Conservation (phyloP, 2,329 filamentous ascomycete genomes). For the Penicillium sp. region DNA sequence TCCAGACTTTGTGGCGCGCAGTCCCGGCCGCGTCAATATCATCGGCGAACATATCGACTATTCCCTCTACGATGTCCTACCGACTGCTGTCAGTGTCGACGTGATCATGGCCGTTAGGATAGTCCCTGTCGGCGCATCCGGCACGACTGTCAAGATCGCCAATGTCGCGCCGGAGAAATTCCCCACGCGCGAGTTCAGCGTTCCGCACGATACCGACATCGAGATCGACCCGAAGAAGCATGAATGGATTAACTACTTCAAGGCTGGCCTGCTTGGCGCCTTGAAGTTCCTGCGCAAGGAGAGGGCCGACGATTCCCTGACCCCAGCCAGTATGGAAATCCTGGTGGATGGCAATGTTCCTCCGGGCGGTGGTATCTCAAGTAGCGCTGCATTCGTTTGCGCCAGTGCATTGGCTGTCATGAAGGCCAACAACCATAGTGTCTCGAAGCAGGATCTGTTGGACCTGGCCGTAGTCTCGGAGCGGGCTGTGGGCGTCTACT, state of each 20-base stretch:
- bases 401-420: constrained; percentile 85
- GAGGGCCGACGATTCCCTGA: constrained; percentile 60
- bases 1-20: constrained; percentile 80
- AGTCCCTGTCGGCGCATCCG: constrained; percentile 42
- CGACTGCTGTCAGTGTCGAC: constrained; percentile 92
- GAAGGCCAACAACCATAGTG: constrained; percentile 74
- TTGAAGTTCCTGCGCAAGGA: constrained; percentile 69
- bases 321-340: constrained; percentile 76
- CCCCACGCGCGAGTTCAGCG: constrained; percentile 67
- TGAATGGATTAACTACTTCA: constrained; percentile 99
- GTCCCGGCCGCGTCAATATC: constrained; percentile 93
- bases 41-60: constrained; percentile 99
- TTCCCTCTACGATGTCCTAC: constrained; percentile 90
- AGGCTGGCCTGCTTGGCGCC: constrained; percentile 80
- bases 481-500: constrained; percentile 91
- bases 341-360: constrained; percentile 90
- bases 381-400: constrained; percentile 90
- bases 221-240: constrained; percentile 80
- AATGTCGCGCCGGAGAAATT: constrained; percentile 78
- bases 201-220: constrained; percentile 62
- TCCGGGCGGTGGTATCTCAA: constrained; percentile 85
- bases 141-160: constrained; percentile 68
- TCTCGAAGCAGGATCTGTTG: constrained; percentile 88
- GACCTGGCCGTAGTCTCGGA: constrained; percentile 94
- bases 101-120: constrained; percentile 76